Conservation (phyloP, 768 basidiomycete species). For the Guyanaporus albipodus region DNA sequence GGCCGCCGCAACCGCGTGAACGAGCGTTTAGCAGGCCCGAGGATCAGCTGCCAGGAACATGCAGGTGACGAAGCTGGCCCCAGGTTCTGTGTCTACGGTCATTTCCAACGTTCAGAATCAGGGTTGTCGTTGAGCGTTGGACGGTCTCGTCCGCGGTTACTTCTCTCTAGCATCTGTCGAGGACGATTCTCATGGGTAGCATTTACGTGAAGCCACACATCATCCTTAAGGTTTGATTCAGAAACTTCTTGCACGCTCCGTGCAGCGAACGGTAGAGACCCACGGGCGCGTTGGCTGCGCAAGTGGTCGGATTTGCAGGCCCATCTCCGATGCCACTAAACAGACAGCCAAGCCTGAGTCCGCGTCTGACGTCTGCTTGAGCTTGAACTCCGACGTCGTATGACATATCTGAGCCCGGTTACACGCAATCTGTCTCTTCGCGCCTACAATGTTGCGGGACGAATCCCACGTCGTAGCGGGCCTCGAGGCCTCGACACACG, state of each 20-base stretch:
- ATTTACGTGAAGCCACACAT: slow-evolving; percentile 14
- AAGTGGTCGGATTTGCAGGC: slow-evolving; percentile 11
- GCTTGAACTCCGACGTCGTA: slow-evolving; percentile 10
- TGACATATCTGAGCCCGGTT: slow-evolving; percentile 9
- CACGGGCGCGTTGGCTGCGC: too few species aligned
- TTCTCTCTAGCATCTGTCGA: slow-evolving; percentile 1
- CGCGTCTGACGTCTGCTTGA: too few species aligned
- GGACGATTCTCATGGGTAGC: slow-evolving; percentile 1
- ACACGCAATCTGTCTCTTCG: background rate
- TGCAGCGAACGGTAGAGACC: too few species aligned
- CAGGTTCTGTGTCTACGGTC: background rate
- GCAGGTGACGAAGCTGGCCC: background rate
- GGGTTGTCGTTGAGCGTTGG: too few species aligned
- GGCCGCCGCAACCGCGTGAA: slow-evolving; percentile 30
- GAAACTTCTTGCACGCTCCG: background rate
- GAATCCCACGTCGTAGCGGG: background rate
- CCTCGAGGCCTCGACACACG: background rate
- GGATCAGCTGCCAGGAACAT: too few species aligned
- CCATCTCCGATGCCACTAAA: slow-evolving; percentile 19
- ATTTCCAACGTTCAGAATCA: background rate
- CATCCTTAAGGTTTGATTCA: slow-evolving; percentile 9
- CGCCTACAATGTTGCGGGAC: slow-evolving; percentile 7
- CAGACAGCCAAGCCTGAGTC: background rate
- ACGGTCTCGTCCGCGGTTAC: slow-evolving; percentile 1
- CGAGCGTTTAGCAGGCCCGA: slow-evolving; percentile 21